Conservation (phyloP, 768 basidiomycete species). For the Leucocoprinus sp. region DNA sequence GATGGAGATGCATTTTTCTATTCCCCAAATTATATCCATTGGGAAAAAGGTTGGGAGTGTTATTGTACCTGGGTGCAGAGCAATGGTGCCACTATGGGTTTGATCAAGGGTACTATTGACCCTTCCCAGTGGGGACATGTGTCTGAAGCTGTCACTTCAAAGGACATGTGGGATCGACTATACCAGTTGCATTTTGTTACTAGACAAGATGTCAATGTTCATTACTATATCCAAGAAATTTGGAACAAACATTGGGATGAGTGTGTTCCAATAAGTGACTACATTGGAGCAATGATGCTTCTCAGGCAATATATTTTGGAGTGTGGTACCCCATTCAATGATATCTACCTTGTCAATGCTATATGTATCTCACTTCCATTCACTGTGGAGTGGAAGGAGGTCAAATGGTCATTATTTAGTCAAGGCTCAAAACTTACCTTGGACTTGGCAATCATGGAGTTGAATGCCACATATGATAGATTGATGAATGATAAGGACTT, state of each 20-base stretch:
- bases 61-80: slow-evolving; percentile 4
- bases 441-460: neutral
- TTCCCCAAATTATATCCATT: neutral
- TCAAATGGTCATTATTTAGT: neutral
- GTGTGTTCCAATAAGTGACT: slow-evolving; percentile 6
- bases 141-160: slow-evolving; percentile 4
- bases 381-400: neutral
- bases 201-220: slow-evolving; percentile 3
- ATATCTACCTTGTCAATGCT: neutral
- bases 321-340: neutral
- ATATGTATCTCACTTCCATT: neutral
- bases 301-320: slow-evolving; percentile 10
- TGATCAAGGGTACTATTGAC: slow-evolving; percentile 11
- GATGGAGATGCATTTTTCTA: too few species aligned
- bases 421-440: neutral
- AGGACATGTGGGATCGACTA: slow-evolving; percentile 10
- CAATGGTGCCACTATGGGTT: slow-evolving; percentile 11
- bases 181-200: slow-evolving; percentile 3
- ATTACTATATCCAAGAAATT: slow-evolving; percentile 14
- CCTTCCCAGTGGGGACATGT: slow-evolving; percentile 14
- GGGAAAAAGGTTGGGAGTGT: slow-evolving; percentile 2
- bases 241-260: slow-evolving; percentile 12
- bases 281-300: slow-evolving; percentile 13
- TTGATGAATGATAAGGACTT: neutral
- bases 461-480: neutral